These are phyloP conservation scores for Sarocladium brachiariae DNA, from an alignment of 2,329 filamentous ascomycete species.

Conservation along the genomic window DNA sequence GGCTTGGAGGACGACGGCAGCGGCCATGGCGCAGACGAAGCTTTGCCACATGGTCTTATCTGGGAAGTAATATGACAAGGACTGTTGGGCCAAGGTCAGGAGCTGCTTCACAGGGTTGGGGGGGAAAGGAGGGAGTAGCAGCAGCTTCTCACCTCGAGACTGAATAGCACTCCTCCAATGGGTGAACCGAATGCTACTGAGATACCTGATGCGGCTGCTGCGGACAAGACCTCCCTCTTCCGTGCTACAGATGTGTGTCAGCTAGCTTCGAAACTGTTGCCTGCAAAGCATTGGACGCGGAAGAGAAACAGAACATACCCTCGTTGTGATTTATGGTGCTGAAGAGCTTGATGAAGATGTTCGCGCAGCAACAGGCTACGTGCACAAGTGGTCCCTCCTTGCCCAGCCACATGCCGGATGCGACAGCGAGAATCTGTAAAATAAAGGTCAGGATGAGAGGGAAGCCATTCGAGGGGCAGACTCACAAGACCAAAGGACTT, in stretches of 20 bases:
- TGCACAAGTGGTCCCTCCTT: conserved; percentile 95
- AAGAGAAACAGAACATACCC: conserved; percentile 40
- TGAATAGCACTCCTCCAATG: conserved; percentile 91
- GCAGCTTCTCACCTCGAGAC: conserved; percentile 63
- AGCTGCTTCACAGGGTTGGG: not conserved
- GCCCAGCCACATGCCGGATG: conserved; percentile 91
- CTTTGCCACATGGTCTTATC: conserved; percentile 99
- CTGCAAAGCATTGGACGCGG: too few relatives aligned
- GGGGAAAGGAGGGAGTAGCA: not conserved
- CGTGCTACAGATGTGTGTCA: conserved; percentile 50
- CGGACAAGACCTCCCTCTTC: conserved; percentile 87
- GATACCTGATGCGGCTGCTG: conserved; percentile 85
- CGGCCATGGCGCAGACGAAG: conserved; percentile 99
- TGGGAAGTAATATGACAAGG: conserved; percentile 94
- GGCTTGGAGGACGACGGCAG: conserved; percentile 84
- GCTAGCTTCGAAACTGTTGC: not conserved
- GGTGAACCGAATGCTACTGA: conserved; percentile 92
- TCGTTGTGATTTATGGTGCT: conserved; percentile 76
- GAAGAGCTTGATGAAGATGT: conserved; percentile 87
- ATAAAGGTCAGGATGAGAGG: conserved; percentile 18
- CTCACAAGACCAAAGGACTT: conserved; percentile 82
- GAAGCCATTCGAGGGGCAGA: conserved; percentile 10
- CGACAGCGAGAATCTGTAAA: conserved; percentile 75
- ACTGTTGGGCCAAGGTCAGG: too few relatives aligned
- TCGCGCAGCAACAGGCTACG: conserved; percentile 93